These are phyloP conservation scores for Populus deltoides DNA, from an alignment of 345 rosid species.

Conservation along the genomic window DNA sequence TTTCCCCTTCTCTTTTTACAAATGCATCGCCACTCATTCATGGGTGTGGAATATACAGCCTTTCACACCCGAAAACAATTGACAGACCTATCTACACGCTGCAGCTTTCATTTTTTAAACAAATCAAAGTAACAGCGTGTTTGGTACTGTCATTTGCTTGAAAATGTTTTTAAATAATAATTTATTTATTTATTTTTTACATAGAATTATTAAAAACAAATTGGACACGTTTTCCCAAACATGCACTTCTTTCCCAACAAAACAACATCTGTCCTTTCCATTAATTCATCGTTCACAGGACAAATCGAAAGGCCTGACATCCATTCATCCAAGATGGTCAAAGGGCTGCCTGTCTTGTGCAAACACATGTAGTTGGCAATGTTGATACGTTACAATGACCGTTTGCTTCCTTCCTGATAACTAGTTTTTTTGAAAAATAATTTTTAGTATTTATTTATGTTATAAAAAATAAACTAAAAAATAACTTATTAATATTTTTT, in stretches of 20 bases:
- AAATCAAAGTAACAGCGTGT: not conserved
- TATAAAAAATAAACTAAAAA: too few species aligned
- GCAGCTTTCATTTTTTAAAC: not conserved
- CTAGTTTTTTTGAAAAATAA: rapidly evolving
- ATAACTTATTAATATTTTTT: too few species aligned
- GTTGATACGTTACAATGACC: not conserved
- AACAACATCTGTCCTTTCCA: not conserved
- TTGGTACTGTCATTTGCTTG: too few species aligned
- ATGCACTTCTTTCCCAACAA: not conserved
- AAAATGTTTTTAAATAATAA: too few species aligned
- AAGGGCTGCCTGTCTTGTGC: not conserved
- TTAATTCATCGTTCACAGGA: not conserved
- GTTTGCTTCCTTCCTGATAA: too few species aligned
- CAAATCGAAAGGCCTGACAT: not conserved
- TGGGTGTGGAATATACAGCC: not conserved
- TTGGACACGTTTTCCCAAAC: too few species aligned
- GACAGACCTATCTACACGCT: not conserved
- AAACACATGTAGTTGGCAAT: not conserved
- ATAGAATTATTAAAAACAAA: too few species aligned
- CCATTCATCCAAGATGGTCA: not conserved
- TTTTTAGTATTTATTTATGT: too few species aligned
- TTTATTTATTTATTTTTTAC: too few species aligned
- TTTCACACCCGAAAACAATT: constrained; percentile 4
- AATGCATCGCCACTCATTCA: not conserved
- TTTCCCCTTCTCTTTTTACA: not conserved